Base-by-base conservation (phyloP, 768 basidiomycete genomes). In the Rhodocollybia butyracea region DNA sequence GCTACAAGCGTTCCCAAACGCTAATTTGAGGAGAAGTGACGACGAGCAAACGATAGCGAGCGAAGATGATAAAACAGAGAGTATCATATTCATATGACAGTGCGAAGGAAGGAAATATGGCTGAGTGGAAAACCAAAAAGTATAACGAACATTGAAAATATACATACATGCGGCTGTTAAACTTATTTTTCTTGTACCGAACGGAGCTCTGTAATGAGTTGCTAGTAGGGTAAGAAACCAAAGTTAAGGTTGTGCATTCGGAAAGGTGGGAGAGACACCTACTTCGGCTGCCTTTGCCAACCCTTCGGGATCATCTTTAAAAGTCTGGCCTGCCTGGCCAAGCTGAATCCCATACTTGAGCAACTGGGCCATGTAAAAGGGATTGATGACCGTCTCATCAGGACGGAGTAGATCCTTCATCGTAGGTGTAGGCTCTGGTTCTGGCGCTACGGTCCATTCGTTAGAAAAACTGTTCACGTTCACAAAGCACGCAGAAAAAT, bases 331-430 rank as follows among this genome's bases (percentile, higher is more conserved):
- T 17, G 70, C 69, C 6, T 68, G 71, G 13, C 86, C 86, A 2
- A 88, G 73, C 54, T 74, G 77, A 58, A 91, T 84, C 7, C 88
- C 87, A 64, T 91, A 89, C 57, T 80, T 67, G 41, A 91, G 71
- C 45, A 91, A 66, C 61, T 91, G 89, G 52, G 73, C 73, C 89
- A 91, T 91, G 69, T 88, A 91, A 66, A 86, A 82, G 2, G 88
- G 86, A 59, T 85, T 87, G 63, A 91, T 91, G 51, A 91, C 75
- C 0, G 85, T 84, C 66, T 91, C 87, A 57, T 89, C 75, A 19
- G 65, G 66, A 1, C 67, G 68, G 3, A 83, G 66, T 19, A 68
- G 60, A 15, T 68, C 59, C 71, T 67, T 17, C 64, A 54, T 32
- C 19, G 46, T 30, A 27, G 61, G 54, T 26, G 66, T 63, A 15